Conservation (phyloP, 2,329 filamentous ascomycete genomes). For the Westerdykella sp. region DNA sequence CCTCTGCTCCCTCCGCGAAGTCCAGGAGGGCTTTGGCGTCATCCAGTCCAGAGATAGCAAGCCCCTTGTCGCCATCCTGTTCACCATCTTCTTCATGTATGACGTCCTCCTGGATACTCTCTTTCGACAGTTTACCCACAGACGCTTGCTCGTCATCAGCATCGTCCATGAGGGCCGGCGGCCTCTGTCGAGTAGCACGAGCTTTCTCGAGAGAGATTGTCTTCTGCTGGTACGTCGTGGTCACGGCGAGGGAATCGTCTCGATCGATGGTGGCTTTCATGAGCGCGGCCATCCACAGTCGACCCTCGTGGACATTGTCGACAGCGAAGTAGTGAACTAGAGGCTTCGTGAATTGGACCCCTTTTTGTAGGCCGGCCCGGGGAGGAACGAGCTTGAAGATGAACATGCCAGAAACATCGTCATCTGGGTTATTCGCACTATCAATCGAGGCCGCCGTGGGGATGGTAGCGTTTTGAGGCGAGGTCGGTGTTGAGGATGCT, state of each 20-base stretch:
- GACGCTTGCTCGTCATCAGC: slow-evolving; percentile 29
- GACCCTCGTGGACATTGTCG: slow-evolving; percentile 78
- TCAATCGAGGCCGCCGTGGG: slow-evolving; percentile 37
- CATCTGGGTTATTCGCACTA: slow-evolving; percentile 31
- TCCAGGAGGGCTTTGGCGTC: slow-evolving; percentile 32
- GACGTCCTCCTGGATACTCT: slow-evolving; percentile 29
- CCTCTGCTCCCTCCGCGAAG: slow-evolving; percentile 23
- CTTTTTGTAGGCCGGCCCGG: slow-evolving; percentile 75
- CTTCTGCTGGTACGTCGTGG: slow-evolving; percentile 92
- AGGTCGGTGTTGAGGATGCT: slow-evolving; percentile 64
- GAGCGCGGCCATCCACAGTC: slow-evolving; percentile 95
- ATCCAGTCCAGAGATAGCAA: slow-evolving; percentile 34
- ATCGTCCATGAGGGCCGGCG: slow-evolving; percentile 73
- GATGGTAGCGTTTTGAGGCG: slow-evolving; percentile 40
- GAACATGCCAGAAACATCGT: slow-evolving; percentile 65
- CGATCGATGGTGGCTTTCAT: slow-evolving; percentile 99
- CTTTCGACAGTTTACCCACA: slow-evolving; percentile 29
- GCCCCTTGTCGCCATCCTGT: slow-evolving; percentile 31
- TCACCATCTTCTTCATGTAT: slow-evolving; percentile 37
- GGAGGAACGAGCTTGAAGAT: slow-evolving; percentile 98
- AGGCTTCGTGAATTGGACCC: slow-evolving; percentile 95
- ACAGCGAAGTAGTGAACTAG: slow-evolving; percentile 97
- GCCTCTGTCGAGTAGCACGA: slow-evolving; percentile 77
- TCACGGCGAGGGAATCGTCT: slow-evolving; percentile 69
- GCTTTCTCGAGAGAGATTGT: slow-evolving; percentile 91